Evolutionary conservation across 495 filamentous ascomycete genomes (phyloP).

Genomic region (Xylaria grammica): DNA sequence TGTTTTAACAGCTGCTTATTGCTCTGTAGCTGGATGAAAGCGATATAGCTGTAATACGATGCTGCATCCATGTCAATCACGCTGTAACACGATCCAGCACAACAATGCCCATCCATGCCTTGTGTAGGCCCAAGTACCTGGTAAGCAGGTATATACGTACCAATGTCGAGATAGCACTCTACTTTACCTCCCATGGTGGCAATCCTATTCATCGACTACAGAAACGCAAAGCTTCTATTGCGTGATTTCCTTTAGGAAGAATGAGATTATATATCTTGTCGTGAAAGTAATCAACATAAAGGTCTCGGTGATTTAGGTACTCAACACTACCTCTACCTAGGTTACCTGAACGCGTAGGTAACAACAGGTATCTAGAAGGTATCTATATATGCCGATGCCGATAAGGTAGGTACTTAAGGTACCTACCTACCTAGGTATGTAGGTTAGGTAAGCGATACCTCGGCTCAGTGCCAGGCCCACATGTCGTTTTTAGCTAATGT

Average conservation of each 20-base stretch:
- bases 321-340: no score
- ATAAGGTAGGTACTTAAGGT: no score
- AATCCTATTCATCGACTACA: not conserved
- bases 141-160: conserved; percentile 38
- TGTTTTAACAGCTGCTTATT: conserved; percentile 57
- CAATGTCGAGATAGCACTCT: conserved; percentile 65
- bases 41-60: conserved; percentile 72
- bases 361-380: no score
- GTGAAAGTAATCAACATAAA: not conserved
- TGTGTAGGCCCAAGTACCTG: no score
- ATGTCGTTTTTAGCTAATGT: no score
- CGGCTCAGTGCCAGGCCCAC: no score
- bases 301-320: no score
- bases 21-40: conserved; percentile 61
- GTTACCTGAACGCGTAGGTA: no score
- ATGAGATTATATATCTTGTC: not conserved
- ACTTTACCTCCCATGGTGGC: conserved; percentile 62
- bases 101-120: no score
- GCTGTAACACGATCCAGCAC: not conserved
- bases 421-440: no score
- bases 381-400: no score
- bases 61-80: conserved; percentile 46
- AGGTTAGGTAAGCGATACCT: no score
- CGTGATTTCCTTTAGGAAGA: not conserved
- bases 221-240: conserved; percentile 5